Conservation (phyloP, 257 asterid species). For the Marsdenia floribunda region DNA sequence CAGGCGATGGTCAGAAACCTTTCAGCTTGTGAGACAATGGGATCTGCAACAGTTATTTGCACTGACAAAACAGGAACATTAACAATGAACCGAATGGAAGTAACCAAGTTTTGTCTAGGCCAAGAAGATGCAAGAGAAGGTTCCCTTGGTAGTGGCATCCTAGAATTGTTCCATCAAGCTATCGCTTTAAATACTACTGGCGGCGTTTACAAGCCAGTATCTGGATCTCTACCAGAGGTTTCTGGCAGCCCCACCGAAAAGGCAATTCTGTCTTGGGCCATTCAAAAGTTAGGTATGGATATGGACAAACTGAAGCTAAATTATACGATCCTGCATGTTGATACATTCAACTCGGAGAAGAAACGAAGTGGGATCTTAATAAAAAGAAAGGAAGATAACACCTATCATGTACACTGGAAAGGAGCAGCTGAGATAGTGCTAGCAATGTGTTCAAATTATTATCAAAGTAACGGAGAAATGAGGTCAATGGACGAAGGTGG, state of each 20-base stretch:
- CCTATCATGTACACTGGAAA: slow-evolving; percentile 25
- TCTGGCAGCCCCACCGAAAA: slow-evolving; percentile 36
- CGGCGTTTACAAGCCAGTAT: slow-evolving; percentile 16
- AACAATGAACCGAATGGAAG: slow-evolving; percentile 26
- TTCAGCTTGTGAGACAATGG: slow-evolving; percentile 30
- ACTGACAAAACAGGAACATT: slow-evolving; percentile 27
- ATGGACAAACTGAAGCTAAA: slow-evolving; percentile 21
- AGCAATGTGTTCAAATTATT: slow-evolving; percentile 18
- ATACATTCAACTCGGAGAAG: slow-evolving; percentile 23
- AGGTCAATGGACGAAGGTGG: slow-evolving; percentile 5
- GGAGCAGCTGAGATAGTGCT: slow-evolving; percentile 29
- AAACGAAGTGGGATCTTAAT: slow-evolving; percentile 25
- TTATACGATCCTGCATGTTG: slow-evolving; percentile 19
- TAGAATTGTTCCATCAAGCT: slow-evolving; percentile 16
- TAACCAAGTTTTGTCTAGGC: slow-evolving; percentile 20
- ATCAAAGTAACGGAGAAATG: slow-evolving; percentile 9
- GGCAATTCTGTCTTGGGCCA: slow-evolving; percentile 36
- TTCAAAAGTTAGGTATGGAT: slow-evolving; percentile 21
- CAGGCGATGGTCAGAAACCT: slow-evolving; percentile 31
- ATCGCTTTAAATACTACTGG: slow-evolving; percentile 23
- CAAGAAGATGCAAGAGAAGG: slow-evolving; percentile 6
- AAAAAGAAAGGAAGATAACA: slow-evolving; percentile 19
- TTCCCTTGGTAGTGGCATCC: neutral
- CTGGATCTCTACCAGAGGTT: slow-evolving; percentile 16
- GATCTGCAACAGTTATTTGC: slow-evolving; percentile 25